These are phyloP conservation scores for Verticillium klebahnii DNA, from an alignment of 2,329 filamentous ascomycete species.

Conservation along the genomic window DNA sequence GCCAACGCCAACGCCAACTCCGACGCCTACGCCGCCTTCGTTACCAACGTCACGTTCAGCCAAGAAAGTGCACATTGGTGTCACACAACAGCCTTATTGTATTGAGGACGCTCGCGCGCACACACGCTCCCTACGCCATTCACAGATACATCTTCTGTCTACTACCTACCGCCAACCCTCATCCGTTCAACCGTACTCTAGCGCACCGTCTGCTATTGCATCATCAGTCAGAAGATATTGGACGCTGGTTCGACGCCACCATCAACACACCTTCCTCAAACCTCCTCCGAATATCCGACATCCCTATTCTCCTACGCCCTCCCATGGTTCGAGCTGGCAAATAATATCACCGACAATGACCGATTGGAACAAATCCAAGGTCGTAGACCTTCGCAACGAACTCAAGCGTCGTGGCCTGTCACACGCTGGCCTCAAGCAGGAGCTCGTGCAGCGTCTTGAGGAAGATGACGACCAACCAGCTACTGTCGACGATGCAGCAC, in stretches of 20 bases:
- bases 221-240: background rate
- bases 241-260: background rate
- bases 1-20: background rate
- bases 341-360: conserved; percentile 30
- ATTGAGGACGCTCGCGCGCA: background rate
- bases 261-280: background rate
- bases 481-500: background rate
- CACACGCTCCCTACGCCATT: background rate
- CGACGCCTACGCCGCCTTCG: too few relatives aligned
- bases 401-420: conserved; percentile 67
- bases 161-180: background rate
- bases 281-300: background rate
- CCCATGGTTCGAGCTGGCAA: background rate
- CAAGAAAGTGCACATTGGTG: background rate
- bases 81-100: background rate
- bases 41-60: background rate
- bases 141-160: background rate
- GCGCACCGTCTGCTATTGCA: background rate
- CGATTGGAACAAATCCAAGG: conserved; percentile 60
- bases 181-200: background rate
- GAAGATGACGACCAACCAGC: conserved; percentile 25
- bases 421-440: conserved; percentile 65
- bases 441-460: conserved; percentile 62
- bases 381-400: conserved; percentile 70
- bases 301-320: background rate